Evolutionary conservation across 768 basidiomycete genomes (phyloP).

Genomic region (Termitomyces sp.): DNA sequence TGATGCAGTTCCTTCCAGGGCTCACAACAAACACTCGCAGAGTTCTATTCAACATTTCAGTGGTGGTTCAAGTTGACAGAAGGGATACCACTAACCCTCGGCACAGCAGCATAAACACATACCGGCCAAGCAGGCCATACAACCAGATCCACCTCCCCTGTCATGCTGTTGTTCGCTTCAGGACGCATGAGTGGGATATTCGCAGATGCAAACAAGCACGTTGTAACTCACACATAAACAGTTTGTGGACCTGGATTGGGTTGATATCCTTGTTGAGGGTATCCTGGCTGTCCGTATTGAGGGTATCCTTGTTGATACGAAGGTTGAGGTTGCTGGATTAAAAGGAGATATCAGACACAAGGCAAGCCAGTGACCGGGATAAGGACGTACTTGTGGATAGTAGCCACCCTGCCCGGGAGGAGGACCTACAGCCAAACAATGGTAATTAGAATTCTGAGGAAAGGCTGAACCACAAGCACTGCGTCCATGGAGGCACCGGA

Average conservation of each 20-base stretch:
- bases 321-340: constrained; percentile 61
- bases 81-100: constrained; percentile 41
- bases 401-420: constrained; percentile 64
- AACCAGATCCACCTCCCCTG: constrained; percentile 39
- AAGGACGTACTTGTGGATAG: constrained; percentile 45
- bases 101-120: constrained; percentile 64
- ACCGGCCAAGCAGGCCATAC: constrained; percentile 63
- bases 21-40: constrained; percentile 67
- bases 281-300: constrained; percentile 30
- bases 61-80: background rate
- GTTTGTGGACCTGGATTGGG: constrained; percentile 60
- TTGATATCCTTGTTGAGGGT: constrained; percentile 51
- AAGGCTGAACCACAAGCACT: background rate
- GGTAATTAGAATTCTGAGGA: constrained; percentile 1
- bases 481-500: background rate
- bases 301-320: constrained; percentile 47
- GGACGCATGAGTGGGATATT: background rate
- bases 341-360: background rate
- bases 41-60: constrained; percentile 41
- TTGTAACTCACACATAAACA: constrained; percentile 62
- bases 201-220: background rate
- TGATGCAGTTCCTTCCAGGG: background rate
- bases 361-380: no score
- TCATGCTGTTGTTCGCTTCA: constrained; percentile 48
- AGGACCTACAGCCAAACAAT: constrained; percentile 27